Conservation (phyloP, 2,329 filamentous ascomycete species). For the Zelopaecilomyces penicillatus region DNA sequence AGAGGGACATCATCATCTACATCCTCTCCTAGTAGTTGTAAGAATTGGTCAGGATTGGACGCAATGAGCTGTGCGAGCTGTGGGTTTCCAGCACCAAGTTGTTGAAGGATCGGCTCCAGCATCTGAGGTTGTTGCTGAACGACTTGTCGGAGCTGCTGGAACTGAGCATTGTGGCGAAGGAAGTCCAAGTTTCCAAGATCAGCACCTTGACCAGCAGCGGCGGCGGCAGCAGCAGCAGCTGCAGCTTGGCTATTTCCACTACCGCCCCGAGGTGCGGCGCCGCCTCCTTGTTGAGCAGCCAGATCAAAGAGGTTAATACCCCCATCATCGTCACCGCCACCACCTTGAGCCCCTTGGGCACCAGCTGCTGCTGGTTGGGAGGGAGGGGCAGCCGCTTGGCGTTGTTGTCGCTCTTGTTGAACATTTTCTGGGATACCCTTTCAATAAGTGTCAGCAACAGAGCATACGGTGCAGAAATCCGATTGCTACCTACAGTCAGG, state of each 20-base stretch:
- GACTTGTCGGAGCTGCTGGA: conserved; percentile 93
- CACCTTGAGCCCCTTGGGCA: conserved; percentile 28
- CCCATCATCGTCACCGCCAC: conserved; percentile 47
- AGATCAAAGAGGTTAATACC: conserved; percentile 87
- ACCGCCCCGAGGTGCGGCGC: conserved; percentile 33
- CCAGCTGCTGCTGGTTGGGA: conserved; percentile 29
- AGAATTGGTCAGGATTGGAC: conserved; percentile 85
- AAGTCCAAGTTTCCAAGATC: conserved; percentile 80
- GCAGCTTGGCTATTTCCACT: conserved; percentile 33
- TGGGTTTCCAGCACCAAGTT: conserved; percentile 90
- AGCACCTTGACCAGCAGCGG: conserved; percentile 40
- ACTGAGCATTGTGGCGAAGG: conserved; percentile 89
- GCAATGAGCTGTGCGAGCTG: conserved; percentile 89
- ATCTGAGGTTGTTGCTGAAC: conserved; percentile 97
- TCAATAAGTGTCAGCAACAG: conserved; percentile 5
- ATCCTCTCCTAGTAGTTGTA: conserved; percentile 83
- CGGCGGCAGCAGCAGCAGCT: conserved; percentile 39
- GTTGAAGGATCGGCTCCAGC: conserved; percentile 95
- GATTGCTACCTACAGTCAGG: conserved; percentile 57
- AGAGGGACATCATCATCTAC: conserved; percentile 74
- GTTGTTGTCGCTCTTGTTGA: conserved; percentile 58
- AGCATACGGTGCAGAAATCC: background rate
- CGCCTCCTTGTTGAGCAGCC: conserved; percentile 63
- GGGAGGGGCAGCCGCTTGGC: conserved; percentile 31
- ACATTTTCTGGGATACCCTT: conserved; percentile 87